phyloP scores from a whole-genome alignment of 2,329 filamentous ascomycete genomes.

The Thermothelomyces thermophilus region DNA sequence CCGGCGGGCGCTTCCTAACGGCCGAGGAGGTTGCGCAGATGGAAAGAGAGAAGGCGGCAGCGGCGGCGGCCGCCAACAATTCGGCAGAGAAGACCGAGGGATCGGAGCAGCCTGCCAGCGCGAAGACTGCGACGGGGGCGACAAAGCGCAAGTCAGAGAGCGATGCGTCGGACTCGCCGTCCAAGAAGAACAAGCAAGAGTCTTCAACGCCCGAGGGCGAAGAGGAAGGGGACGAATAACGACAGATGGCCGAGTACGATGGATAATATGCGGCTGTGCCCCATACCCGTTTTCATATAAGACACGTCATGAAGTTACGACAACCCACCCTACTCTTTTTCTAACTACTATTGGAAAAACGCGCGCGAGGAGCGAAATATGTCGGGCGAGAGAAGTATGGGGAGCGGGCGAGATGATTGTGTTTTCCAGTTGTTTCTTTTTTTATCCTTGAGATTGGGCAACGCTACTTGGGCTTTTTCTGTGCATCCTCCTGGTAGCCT shows the following conservation, averaged over 20 bases:
- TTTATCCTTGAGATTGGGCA: constrained; percentile 18
- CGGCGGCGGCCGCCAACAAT: no score
- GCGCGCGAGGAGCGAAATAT: not conserved
- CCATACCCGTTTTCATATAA: constrained; percentile 24
- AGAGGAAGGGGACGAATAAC: constrained; percentile 28
- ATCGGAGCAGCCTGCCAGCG: constrained; percentile 23
- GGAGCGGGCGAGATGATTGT: constrained; percentile 13
- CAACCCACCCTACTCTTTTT: constrained; percentile 22
- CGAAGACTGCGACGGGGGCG: constrained; percentile 34
- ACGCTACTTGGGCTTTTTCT: constrained; percentile 11
- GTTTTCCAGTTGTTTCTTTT: not conserved
- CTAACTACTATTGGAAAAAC: constrained; percentile 3
- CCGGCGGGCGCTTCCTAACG: constrained; percentile 90
- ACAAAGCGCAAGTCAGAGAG: constrained; percentile 57
- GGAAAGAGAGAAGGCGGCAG: constrained; percentile 57
- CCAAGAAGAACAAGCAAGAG: constrained; percentile 45
- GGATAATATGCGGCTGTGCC: constrained; percentile 16
- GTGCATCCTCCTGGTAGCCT: constrained; percentile 16
- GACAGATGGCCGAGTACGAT: constrained; percentile 3
- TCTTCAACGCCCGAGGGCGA: constrained; percentile 38
- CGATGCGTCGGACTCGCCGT: constrained; percentile 37
- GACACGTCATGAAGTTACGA: constrained; percentile 27
- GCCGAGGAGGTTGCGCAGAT: constrained; percentile 92
- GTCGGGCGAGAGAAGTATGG: constrained; percentile 23
- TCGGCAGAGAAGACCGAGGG: constrained; percentile 21